Evolutionary conservation across 257 asterid species (phyloP).

Genomic region (Nicotiana paniculata): DNA sequence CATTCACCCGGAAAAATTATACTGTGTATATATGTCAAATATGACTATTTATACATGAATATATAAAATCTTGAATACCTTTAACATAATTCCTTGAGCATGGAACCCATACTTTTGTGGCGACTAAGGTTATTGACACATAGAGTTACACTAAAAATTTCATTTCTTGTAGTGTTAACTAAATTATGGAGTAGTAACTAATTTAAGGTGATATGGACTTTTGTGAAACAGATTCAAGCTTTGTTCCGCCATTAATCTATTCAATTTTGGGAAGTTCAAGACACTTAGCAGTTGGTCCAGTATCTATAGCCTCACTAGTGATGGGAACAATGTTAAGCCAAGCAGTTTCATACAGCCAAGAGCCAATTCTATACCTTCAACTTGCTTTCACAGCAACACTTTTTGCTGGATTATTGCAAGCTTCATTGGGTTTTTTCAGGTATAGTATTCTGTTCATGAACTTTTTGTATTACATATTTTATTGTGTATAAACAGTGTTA

Average conservation of each 20-base stretch:
- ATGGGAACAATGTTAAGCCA: slow-evolving; percentile 89
- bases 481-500: neutral
- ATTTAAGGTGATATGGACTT: neutral
- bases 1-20: too few species aligned
- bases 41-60: neutral
- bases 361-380: slow-evolving; percentile 56
- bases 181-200: neutral
- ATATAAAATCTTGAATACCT: neutral
- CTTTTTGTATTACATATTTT: neutral
- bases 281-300: slow-evolving; percentile 80
- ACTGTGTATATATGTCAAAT: neutral
- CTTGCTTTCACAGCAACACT: slow-evolving; percentile 87
- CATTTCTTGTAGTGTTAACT: neutral
- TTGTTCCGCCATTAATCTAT: slow-evolving; percentile 82
- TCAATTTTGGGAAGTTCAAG: slow-evolving; percentile 87
- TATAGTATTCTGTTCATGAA: neutral
- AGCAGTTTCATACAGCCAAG: slow-evolving; percentile 34
- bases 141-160: neutral
- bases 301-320: slow-evolving; percentile 81
- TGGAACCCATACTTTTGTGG: neutral
- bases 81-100: too few species aligned
- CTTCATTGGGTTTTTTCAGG: slow-evolving; percentile 78
- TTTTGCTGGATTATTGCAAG: slow-evolving; percentile 70
- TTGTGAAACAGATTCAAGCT: slow-evolving; percentile 63
- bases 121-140: neutral